phyloP scores from a whole-genome alignment of 768 basidiomycete genomes.

The Sutorius australiensis region DNA sequence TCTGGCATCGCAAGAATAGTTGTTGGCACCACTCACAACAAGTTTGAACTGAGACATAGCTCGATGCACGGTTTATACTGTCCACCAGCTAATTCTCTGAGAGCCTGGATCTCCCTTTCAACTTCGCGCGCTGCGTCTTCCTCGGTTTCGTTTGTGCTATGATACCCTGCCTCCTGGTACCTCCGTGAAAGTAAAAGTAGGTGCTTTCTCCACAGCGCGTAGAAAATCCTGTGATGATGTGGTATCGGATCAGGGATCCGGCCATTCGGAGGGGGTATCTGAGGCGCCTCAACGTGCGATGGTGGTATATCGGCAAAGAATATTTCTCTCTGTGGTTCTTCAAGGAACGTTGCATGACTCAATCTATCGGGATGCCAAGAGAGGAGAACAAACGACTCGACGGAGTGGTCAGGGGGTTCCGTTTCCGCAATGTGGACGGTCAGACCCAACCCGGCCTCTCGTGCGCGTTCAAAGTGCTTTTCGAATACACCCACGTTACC shows the following conservation, averaged over 20 bases:
- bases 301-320: constrained; percentile 40
- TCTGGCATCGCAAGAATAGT: not conserved
- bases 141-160: constrained; percentile 11
- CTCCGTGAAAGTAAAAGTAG: constrained; percentile 17
- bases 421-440: constrained; percentile 86
- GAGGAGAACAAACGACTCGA: constrained; percentile 61
- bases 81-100: constrained; percentile 10
- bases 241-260: constrained; percentile 20
- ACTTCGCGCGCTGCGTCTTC: constrained; percentile 22
- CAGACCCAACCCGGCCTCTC: constrained; percentile 59
- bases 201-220: constrained; percentile 23
- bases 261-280: constrained; percentile 19
- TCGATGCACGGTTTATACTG: constrained; percentile 61
- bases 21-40: constrained; percentile 48
- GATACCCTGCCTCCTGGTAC: constrained; percentile 15
- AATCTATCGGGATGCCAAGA: constrained; percentile 63
- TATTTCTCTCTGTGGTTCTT: constrained; percentile 47
- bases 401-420: constrained; percentile 48
- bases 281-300: constrained; percentile 8
- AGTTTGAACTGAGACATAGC: constrained; percentile 78
- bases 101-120: constrained; percentile 18
- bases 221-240: constrained; percentile 22
- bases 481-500: constrained; percentile 54
- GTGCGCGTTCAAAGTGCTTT: constrained; percentile 50
- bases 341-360: constrained; percentile 80